Conservation (phyloP, 495 filamentous ascomycete genomes). For the Cryomyces minteri region DNA sequence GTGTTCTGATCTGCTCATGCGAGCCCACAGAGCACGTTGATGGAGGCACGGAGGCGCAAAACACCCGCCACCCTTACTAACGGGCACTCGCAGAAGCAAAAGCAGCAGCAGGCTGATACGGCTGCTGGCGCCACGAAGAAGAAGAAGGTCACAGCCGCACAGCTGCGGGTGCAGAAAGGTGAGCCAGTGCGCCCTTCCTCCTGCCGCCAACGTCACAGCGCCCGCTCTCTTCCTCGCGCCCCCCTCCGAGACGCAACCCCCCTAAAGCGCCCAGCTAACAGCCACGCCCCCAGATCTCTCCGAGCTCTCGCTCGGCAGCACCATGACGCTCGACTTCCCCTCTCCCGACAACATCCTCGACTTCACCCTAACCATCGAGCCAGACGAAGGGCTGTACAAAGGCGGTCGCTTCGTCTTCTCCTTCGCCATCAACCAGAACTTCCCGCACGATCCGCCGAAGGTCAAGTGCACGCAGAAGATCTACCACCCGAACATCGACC, state of each 20-base stretch:
- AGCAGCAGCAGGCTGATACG: conserved; percentile 84
- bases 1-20: conserved; percentile 9
- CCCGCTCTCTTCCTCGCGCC: too few species aligned
- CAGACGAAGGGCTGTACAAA: conserved; percentile 97
- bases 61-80: neutral
- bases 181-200: conserved; percentile 17
- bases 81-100: conserved; percentile 48
- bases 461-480: conserved; percentile 97
- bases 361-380: conserved; percentile 83
- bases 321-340: conserved; percentile 85
- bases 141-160: conserved; percentile 95
- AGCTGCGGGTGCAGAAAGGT: conserved; percentile 91
- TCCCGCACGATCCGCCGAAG: conserved; percentile 95
- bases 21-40: neutral
- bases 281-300: conserved; percentile 50
- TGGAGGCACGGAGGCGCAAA: neutral
- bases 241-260: neutral
- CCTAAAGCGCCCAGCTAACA: neutral
- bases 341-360: conserved; percentile 94
- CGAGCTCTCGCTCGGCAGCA: conserved; percentile 73
- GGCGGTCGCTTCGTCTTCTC: conserved; percentile 76
- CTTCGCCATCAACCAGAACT: conserved; percentile 84
- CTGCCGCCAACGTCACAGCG: neutral
- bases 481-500: conserved; percentile 96
- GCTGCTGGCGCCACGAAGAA: conserved; percentile 57